These are phyloP conservation scores for Ramaria sp. DNA, from an alignment of 768 basidiomycete species.

Conservation along the genomic window DNA sequence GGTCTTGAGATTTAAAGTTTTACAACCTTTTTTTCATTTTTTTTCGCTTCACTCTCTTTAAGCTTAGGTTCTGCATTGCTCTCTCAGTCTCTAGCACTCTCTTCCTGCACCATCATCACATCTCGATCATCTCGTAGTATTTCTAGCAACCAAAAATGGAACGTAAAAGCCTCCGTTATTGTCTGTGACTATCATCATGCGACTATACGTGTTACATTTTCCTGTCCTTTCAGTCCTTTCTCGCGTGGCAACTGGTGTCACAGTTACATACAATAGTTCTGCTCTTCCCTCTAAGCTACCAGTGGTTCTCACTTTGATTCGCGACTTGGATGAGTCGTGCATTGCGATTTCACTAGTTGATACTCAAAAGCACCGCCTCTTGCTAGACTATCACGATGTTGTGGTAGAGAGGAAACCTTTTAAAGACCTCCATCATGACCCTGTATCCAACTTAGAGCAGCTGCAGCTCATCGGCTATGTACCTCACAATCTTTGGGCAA, in stretches of 20 bases:
- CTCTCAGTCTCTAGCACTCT: not conserved
- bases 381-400: not conserved
- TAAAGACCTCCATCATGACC: not conserved
- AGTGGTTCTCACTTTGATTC: not conserved
- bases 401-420: not conserved
- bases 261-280: not conserved
- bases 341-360: not conserved
- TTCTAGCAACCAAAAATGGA: not conserved
- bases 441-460: not conserved
- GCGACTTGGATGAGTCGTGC: not conserved
- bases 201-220: not conserved
- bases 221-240: not conserved
- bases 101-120: not conserved
- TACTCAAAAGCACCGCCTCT: constrained; percentile 5
- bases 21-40: not conserved
- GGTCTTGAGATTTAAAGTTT: not conserved
- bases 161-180: not conserved
- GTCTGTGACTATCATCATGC: not conserved
- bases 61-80: not conserved
- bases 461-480: constrained; percentile 5
- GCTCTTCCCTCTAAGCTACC: not conserved
- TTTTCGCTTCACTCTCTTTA: not conserved
- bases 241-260: not conserved
- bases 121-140: not conserved
- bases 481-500: not conserved